phyloP scores from a whole-genome alignment of 306 rosid species.

The Prunus armeniaca region DNA sequence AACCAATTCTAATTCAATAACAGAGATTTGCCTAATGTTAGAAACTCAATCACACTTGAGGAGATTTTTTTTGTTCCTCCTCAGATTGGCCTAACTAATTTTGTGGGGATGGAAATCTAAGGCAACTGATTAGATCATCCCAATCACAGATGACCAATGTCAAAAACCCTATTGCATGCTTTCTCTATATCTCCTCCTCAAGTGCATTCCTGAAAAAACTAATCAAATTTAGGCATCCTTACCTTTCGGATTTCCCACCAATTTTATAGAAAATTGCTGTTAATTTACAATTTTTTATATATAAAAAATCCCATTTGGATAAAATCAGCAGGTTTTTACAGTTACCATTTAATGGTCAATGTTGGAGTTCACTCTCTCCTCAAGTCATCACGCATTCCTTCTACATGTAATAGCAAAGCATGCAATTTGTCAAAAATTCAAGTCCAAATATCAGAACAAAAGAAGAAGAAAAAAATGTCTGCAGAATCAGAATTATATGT shows the following conservation, averaged over 20 bases:
- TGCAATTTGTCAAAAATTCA: neutral
- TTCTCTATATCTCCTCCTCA: constrained; percentile 8
- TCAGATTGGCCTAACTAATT: neutral
- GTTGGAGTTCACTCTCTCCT: constrained; percentile 11
- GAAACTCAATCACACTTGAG: too few relatives aligned
- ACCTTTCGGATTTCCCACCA: neutral
- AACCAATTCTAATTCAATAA: too few relatives aligned
- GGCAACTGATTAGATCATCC: neutral
- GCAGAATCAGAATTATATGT: constrained; percentile 25
- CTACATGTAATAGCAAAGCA: constrained; percentile 12
- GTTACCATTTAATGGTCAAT: constrained; percentile 31
- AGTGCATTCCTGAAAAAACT: neutral
- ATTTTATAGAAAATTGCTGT: constrained; percentile 17
- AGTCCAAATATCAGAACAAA: neutral
- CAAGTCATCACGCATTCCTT: neutral
- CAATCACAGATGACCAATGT: neutral
- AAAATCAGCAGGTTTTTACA: constrained; percentile 13
- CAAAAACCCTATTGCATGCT: neutral
- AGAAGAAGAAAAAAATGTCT: neutral
- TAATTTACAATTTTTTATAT: neutral
- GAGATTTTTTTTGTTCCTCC: neutral
- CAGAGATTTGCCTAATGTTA: too few relatives aligned
- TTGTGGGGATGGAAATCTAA: neutral
- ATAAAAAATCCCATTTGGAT: constrained; percentile 4
- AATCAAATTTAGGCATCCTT: neutral